Evolutionary conservation across 2,329 filamentous ascomycete genomes (phyloP), one percentile per base, ranked within the genome.

Genomic region (Exophiala oligosperma): DNA sequence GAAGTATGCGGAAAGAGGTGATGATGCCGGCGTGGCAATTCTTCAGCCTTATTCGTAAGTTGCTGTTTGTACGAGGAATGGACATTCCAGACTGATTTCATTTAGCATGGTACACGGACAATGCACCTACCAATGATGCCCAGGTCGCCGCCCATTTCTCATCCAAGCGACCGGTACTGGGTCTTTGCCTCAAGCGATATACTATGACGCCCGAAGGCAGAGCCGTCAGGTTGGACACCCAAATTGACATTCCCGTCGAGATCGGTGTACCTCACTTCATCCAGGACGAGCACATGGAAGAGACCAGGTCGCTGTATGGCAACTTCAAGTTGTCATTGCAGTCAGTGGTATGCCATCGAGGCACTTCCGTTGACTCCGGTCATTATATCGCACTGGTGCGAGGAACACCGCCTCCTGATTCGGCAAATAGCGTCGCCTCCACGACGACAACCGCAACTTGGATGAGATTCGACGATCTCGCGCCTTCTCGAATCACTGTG

Each of bases 11-110:
- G 63, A 96, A 93, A 69, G 92, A 96, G 67, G 89, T 97, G 12
- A 87, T 93, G 58, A 96, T 97, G 78, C 93, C 93, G 38, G 94
- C 94, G 1, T 97, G 92, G 92, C 93, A 97, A 69, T 96, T 97
- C 70, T 97, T 97, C 75, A 91, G 90, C 68, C 78, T 97, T 26
- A 91, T 97, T 67, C 92, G 89, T 92, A 77, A 76, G 89, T 80
- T 58, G 21, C 56, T 17, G 7, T 9, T 9, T 9, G 9, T 9
- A 6, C 32, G 9, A 35, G 11, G 32, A 9, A 49, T 61, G 28
- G 24, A 59, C 8, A 62, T 75, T 79, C 65, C 32, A 35, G 35
- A 57, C 66, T 77, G 79, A 71, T 79, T 63, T 50, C 49, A 58
- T 61, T 54, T 68, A 92, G 89, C 92, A 28, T 97, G 92, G 92